Percentiles rank a stretch among this genome's conserved stretches.
These are phyloP conservation scores for Termitomyces sp. DNA, from an alignment of 768 basidiomycete species.

Conservation along the genomic window DNA sequence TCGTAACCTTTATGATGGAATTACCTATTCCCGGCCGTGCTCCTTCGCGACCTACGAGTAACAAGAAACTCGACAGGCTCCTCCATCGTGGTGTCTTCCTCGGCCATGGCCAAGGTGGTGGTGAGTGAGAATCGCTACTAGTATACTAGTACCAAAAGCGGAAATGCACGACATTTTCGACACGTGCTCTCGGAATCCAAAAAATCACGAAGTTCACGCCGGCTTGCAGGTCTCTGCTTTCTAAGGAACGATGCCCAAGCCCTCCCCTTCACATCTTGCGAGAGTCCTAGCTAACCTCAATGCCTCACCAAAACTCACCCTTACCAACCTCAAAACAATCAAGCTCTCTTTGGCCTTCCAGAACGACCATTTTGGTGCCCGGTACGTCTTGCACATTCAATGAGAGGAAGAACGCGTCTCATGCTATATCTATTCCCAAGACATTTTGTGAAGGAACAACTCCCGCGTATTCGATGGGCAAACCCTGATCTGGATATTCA, in stretches of 20 bases:
- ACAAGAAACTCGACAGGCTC: conserved; percentile 45
- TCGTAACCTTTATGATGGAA: conserved; percentile 4
- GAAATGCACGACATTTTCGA: background rate
- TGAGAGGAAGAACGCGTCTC: background rate
- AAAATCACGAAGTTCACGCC: conserved; percentile 13
- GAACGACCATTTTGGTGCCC: conserved; percentile 76
- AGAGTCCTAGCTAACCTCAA: conserved; percentile 52
- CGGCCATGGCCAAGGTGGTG: background rate
- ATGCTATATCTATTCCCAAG: conserved; percentile 31
- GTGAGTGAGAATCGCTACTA: background rate
- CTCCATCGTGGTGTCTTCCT: conserved; percentile 19
- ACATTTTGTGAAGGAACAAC: conserved; percentile 77
- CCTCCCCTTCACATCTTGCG: conserved; percentile 50
- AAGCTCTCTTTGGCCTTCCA: conserved; percentile 55
- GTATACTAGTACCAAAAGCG: too few species aligned
- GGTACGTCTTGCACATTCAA: conserved; percentile 40
- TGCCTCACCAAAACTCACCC: conserved; percentile 46
- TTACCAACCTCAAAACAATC: conserved; percentile 49
- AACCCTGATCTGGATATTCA: conserved; percentile 67
- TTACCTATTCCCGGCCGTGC: conserved; percentile 79
- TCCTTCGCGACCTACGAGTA: conserved; percentile 60
- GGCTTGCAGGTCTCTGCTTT: too few species aligned
- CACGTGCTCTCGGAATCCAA: conserved; percentile 10
- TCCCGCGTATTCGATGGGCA: conserved; percentile 74
- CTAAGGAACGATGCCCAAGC: conserved; percentile 4